Evolutionary conservation across 2,329 filamentous ascomycete genomes (phyloP), one percentile per base, ranked within the genome.

Genomic region (Aspergillus awamori): DNA sequence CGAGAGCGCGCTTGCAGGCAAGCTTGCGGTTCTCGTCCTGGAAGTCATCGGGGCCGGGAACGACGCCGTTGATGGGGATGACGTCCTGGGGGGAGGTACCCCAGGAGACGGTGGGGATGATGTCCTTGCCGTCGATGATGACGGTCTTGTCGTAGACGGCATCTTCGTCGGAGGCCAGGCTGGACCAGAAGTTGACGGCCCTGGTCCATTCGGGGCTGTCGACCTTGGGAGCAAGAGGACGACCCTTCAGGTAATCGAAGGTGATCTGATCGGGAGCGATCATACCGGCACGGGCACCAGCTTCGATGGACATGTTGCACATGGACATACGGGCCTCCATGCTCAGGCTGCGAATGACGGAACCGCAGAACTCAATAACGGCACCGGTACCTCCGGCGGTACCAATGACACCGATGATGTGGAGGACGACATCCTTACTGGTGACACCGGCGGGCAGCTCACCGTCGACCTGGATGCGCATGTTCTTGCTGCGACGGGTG

Each of bases 311-410:
- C 95, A 98, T 98, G 83, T 99, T 99, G 83, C 95, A 98, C 76
- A 99, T 96, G 65, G 93, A 97, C 95, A 99, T 98, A 69, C 95
- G 88, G 47, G 94, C 95, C 80, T 98, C 95, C 87, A 99, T 97
- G 79, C 92, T 96, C 70, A 98, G 83, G 63, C 80, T 81, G 69
- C 92, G 88, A 75, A 99, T 97, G 63, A 95, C 92, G 55, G 93
- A 97, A 62, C 95, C 95, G 74, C 93, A 97, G 82, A 94, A 99
- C 82, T 99, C 95, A 71, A 99, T 97, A 67, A 98, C 95, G 57
- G 90, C 89, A 64, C 94, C 93, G 59, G 90, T 98, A 70, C 95
- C 95, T 76, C 94, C 95, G 63, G 95, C 95, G 24, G 95, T 98
- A 71, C 95, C 95, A 69, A 98, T 97, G 71, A 89, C 81, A 72